Conservation (phyloP, 495 filamentous ascomycete species). For the Venustampulla echinocandica region DNA sequence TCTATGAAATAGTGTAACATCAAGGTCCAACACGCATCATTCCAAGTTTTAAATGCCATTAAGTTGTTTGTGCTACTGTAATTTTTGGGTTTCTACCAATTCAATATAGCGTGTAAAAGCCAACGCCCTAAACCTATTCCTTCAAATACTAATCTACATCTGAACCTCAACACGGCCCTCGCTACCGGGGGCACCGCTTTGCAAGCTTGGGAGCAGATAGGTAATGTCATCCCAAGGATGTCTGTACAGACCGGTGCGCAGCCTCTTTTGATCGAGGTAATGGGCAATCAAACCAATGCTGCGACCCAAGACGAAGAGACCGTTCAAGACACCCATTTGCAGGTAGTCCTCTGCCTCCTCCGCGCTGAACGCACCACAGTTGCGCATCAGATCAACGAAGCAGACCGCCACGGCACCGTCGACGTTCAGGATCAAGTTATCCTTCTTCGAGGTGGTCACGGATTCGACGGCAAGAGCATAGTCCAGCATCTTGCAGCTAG, state of each 20-base stretch:
- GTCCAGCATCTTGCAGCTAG: slow-evolving; percentile 91
- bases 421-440: slow-evolving; percentile 99
- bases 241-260: slow-evolving; percentile 95
- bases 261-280: slow-evolving; percentile 98
- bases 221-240: slow-evolving; percentile 99
- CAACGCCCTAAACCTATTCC: slow-evolving; percentile 4
- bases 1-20: not conserved
- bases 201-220: slow-evolving; percentile 81
- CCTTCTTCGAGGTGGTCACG: slow-evolving; percentile 98
- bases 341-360: slow-evolving; percentile 82
- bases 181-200: slow-evolving; percentile 57
- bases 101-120: slow-evolving; percentile 6
- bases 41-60: slow-evolving; percentile 2
- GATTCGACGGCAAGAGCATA: slow-evolving; percentile 97
- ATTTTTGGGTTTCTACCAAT: slow-evolving; percentile 15
- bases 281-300: slow-evolving; percentile 98
- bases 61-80: slow-evolving; percentile 15
- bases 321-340: slow-evolving; percentile 95
- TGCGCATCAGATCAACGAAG: slow-evolving; percentile 95
- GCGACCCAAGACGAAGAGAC: slow-evolving; percentile 93
- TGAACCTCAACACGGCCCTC: slow-evolving; percentile 90
- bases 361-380: slow-evolving; percentile 88
- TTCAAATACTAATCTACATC: slow-evolving; percentile 29
- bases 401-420: slow-evolving; percentile 97
- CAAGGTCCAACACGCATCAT: not conserved